Evolutionary conservation across 179 eudicot genomes (phyloP).

Genomic region (Patellifolia procumbens): DNA sequence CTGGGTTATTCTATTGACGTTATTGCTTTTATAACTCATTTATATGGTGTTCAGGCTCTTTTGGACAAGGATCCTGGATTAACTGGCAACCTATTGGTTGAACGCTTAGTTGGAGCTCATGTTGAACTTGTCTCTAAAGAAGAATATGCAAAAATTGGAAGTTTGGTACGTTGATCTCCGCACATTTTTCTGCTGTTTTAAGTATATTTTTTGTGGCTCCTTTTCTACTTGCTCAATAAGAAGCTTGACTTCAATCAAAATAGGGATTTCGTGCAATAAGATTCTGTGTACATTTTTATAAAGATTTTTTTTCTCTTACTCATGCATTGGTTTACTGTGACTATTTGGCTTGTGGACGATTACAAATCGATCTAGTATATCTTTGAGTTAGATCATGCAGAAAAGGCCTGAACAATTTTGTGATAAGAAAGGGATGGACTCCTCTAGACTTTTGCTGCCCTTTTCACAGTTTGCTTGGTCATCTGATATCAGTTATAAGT

Average conservation of each 20-base stretch:
- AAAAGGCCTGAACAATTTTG: neutral
- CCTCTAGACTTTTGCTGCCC: neutral
- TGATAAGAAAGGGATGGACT: neutral
- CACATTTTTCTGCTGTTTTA: neutral
- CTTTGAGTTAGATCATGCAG: neutral
- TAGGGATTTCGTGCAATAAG: neutral
- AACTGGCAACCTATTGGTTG: conserved; percentile 91
- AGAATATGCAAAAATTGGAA: conserved; percentile 84
- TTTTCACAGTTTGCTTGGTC: neutral
- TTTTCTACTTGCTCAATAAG: neutral
- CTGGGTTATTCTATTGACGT: conserved; percentile 12
- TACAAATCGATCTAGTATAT: neutral
- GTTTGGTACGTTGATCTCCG: conserved; percentile 55
- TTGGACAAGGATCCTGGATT: conserved; percentile 92
- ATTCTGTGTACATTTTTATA: too few relatives aligned
- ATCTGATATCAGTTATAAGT: too few relatives aligned
- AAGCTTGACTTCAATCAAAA: neutral
- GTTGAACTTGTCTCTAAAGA: conserved; percentile 95
- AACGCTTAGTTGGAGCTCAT: conserved; percentile 97
- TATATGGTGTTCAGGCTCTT: conserved; percentile 55
- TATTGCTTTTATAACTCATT: conserved; percentile 15
- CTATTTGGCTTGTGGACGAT: neutral
- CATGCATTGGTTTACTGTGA: neutral
- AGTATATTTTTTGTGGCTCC: neutral
- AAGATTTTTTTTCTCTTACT: neutral